Evolutionary conservation across 1,284 basidiomycete species (phyloP), one percentile per base, ranked within the genome.

Genomic region (Mycocalia duriaeana): DNA sequence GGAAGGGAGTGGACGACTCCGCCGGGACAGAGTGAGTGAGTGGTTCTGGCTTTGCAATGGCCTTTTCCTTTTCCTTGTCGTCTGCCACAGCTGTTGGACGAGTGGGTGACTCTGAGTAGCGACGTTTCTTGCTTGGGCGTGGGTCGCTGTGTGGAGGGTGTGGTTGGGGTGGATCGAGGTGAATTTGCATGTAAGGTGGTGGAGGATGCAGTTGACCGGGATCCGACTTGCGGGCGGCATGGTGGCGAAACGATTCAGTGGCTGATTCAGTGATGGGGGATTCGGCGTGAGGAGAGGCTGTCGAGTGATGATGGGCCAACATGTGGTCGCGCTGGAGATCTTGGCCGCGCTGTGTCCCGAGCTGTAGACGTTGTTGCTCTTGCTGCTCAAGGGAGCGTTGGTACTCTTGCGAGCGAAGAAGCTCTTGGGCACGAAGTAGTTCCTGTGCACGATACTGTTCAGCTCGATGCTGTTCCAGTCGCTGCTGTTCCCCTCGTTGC

Each of bases 41-140:
- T n/a, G 57, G 51, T 8, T 66, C 62, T 5, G 58, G 49, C 24
- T 57, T 61, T 37, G 58, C 62, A 50, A 62, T 58, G 4, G 60
- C 60, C n/a, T 65, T 53, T 28, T 61, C 58, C 36, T 19, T 9
- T 8, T 44, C 42, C 47, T 51, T 55, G 26, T 62, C 57, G 25
- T 62, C 55, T 14, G 35, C 38, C 25, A 46, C 25, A 28, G 58
- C 42, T 31, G 57, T 48, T 37, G 58, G 51, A 42, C 58, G 58
- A 28, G 56, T 48, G 38, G 67, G 64, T 25, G 69, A 68, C 42
- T 68, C 63, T 14, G 71, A 72, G 53, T 68, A 69, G 35, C 71
- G 67, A 35, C 65, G 63, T 51, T 66, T 71, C 60, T 72, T 73
- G 52, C 54, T 54, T 18, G 62, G 66, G n/a, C 61, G 64, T 18